These are phyloP conservation scores for Acanthamoeba royreba DNA, from an alignment of 208 protist genomes.

Conservation along the genomic window DNA sequence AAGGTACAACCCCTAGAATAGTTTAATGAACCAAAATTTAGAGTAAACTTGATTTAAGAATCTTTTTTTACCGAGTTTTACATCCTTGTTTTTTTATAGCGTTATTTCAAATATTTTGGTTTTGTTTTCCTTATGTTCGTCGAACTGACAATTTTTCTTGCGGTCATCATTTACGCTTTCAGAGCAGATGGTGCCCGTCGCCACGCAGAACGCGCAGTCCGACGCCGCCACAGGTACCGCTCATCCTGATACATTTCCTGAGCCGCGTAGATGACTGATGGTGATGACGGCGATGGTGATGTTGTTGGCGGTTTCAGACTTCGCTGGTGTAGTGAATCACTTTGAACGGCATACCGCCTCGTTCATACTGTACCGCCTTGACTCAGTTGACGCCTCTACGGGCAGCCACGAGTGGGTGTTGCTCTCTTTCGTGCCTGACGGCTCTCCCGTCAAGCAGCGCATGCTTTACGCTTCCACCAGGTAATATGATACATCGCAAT, in stretches of 20 bases:
- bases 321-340: background rate
- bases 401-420: background rate
- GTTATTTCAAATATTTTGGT: too few relatives aligned
- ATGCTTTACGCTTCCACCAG: slow-evolving; percentile 1
- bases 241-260: background rate
- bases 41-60: too few relatives aligned
- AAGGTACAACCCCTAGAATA: background rate
- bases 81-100: too few relatives aligned
- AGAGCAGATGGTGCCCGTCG: background rate
- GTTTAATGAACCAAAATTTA: too few relatives aligned
- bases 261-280: background rate
- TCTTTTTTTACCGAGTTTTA: too few relatives aligned
- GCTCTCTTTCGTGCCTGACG: background rate
- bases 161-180: background rate
- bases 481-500: background rate
- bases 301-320: background rate
- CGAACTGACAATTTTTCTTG: too few relatives aligned
- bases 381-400: background rate
- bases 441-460: background rate
- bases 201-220: background rate
- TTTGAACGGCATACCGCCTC: background rate
- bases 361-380: background rate
- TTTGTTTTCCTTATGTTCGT: too few relatives aligned
- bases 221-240: background rate
- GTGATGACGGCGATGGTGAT: background rate